phyloP scores from a whole-genome alignment of 139 green algal species.

The Closterium sp. region DNA sequence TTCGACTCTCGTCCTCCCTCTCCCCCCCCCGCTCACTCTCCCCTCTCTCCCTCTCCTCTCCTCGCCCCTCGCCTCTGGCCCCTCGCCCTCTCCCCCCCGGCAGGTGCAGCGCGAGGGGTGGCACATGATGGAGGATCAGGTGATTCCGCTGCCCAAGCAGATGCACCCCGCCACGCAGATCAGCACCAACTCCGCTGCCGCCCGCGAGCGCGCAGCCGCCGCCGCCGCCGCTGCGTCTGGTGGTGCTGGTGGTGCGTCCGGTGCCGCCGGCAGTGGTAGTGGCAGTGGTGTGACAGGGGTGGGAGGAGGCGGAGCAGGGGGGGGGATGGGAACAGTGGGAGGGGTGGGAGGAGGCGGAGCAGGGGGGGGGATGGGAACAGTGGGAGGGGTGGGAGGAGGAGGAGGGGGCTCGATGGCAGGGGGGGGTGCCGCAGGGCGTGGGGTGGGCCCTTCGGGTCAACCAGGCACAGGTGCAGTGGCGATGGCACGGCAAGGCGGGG shows the following conservation, averaged over 20 bases:
- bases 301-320: no score
- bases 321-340: background rate
- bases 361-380: background rate
- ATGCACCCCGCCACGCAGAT: constrained; percentile 2
- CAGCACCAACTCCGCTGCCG: constrained; percentile 5
- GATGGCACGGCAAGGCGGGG: background rate
- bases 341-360: no score
- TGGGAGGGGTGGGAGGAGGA: background rate
- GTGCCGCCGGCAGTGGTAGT: background rate
- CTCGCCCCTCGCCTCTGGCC: background rate
- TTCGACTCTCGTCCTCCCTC: background rate
- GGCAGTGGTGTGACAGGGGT: background rate
- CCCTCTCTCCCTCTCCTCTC: background rate
- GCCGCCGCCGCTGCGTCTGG: background rate
- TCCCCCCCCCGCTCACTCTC: background rate
- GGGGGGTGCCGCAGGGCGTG: no score
- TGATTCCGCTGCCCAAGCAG: background rate
- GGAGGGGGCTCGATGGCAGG: no score
- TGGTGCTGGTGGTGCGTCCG: background rate
- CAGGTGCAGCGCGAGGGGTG: constrained; percentile 1
- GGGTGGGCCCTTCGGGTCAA: background rate
- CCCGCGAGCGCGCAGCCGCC: background rate
- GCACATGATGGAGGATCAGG: background rate
- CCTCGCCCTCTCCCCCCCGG: background rate
- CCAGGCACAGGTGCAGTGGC: background rate